Evolutionary conservation across 2,329 filamentous ascomycete species (phyloP), one percentile per base, ranked within the genome.

Genomic region (Fusarium siculi): DNA sequence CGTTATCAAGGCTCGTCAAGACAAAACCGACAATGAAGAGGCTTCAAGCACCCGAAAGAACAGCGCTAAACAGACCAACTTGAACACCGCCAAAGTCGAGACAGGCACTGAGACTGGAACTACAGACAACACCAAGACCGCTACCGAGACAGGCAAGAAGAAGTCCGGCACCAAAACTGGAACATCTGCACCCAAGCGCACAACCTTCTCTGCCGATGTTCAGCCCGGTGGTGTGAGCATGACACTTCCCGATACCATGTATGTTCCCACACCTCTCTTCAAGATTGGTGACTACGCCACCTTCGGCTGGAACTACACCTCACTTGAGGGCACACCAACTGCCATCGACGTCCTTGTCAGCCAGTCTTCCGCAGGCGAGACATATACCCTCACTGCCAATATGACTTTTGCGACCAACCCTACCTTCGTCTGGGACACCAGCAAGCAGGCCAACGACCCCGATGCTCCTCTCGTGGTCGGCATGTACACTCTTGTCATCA

Each of bases 251-350:
- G 81, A 84, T 43, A 80, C 83, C 11, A 84, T 82, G 7, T 78
- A 81, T 9, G 81, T 82, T 16, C 82, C 84, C 32, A 83, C 84
- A 15, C 83, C 86, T 66, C 84, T 90, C 44, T 91, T 88, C 85
- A 89, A 89, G 77, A 89, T 92, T 68, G 87, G 88, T 68, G 86
- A 91, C 76, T 83, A 83, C 49, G 82, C 91, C 47, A 91, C 89
- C 19, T 90, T 88, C 80, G 85, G 82, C 52, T 92, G 90, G 89
- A 92, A 92, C 81, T 92, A 91, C 82, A 92, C 90, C 7, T 87
- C 86, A 49, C 80, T 92, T 36, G 83, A 85, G 62, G 88, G 82
- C 32, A 87, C 84, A 3, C 90, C 90, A 4, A 89, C 87, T 7
- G 90, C 89, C 44, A 78, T 92, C 64, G 89, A 92, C 72, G 83